These are phyloP conservation scores for Uronychia binucleata DNA, from an alignment of 73 alveolate species.

Conservation along the genomic window DNA sequence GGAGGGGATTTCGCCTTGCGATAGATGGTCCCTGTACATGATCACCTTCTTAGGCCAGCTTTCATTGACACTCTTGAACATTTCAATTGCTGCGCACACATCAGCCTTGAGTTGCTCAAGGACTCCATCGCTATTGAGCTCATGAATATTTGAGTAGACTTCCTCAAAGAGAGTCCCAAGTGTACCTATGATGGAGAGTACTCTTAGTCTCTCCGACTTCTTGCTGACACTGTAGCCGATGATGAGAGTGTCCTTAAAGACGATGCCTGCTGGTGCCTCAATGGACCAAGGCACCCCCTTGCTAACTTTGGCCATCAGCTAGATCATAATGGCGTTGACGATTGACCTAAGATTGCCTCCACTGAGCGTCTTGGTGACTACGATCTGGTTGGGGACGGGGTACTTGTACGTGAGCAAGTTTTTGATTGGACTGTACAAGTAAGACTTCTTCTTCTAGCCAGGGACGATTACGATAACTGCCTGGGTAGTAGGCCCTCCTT, in stretches of 20 bases:
- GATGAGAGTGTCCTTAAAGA: neutral
- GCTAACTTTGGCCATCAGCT: neutral
- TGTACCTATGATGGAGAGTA: neutral
- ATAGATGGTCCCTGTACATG: constrained; percentile 50
- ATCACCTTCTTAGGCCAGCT: constrained; percentile 22
- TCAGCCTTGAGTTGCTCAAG: neutral
- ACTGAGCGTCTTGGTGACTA: neutral
- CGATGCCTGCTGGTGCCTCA: neutral
- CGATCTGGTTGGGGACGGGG: neutral
- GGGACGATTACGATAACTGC: neutral
- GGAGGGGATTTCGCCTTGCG: constrained; percentile 2
- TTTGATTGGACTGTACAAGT: neutral
- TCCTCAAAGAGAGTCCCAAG: neutral
- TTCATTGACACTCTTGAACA: constrained; percentile 9
- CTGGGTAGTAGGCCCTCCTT: no score
- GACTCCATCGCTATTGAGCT: neutral
- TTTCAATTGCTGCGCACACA: constrained; percentile 19
- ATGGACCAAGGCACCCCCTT: neutral
- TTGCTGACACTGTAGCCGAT: neutral
- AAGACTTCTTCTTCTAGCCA: neutral
- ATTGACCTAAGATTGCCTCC: neutral
- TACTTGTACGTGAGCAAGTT: neutral
- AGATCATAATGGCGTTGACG: neutral
- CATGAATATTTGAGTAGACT: neutral
- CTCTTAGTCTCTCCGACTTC: neutral